Evolutionary conservation across 2,329 filamentous ascomycete species (phyloP), one percentile per base, ranked within the genome.

Genomic region (Trichoderma guizhouense): DNA sequence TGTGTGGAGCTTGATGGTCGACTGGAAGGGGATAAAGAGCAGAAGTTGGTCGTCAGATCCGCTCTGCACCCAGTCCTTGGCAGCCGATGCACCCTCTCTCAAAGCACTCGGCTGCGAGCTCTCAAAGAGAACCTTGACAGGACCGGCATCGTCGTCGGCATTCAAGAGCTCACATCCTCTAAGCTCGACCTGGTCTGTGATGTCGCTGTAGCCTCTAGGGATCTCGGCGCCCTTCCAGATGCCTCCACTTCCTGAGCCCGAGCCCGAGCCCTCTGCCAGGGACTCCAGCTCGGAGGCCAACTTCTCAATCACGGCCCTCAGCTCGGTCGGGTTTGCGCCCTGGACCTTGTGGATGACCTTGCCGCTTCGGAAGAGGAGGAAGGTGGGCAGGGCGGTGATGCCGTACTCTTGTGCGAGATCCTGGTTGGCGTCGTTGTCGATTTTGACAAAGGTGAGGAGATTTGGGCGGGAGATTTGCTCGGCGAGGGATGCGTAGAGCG

Each of bases 11-110:
- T 98, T 99, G 75, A 97, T 81, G 62, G 90, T 93, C 36, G 92
- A 90, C 81, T 95, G 92, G 83, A 99, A 97, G 1, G 96, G 95
- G 71, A 97, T 87, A 82, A 91, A 98, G 61, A 99, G 87, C 88
- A 98, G 93, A 74, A 99, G 85, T 85, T 99, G 96, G 83, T 98
- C 95, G 79, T 99, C 96, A 43, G 95, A 97, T 79, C 98, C 95
- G 81, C 94, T 98, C 85, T 98, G 93, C 26, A 98, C 91, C 91
- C 93, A 98, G 82, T 99, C 95, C 79, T 89, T 89, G 69, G 75
- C 74, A 32, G 84, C 81, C 39, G 74, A 72, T 78, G 90, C 90
- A 70, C 83, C 87, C 77, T 90, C 89, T 63, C 82, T 80, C 70
- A 95, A 81, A 1, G 86, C 86, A 69, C 86, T 89, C 7, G 95